A percentile compares a stretch with the other conserved stretches of the same genome.
Evolutionary conservation across 306 rosid species (phyloP).

Genomic region (Abrus pulchellus): DNA sequence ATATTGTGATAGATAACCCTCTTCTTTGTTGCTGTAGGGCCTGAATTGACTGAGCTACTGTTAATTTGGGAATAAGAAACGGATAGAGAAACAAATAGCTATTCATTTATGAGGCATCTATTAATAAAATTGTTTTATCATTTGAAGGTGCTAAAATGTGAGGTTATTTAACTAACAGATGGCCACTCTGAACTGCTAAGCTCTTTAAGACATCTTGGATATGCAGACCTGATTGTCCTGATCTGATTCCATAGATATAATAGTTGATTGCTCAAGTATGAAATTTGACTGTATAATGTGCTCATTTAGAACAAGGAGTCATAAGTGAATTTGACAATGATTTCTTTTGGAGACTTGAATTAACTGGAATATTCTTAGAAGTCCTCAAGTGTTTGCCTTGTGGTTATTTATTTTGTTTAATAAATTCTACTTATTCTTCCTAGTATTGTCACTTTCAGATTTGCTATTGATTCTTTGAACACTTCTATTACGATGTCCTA

Average conservation of each 20-base stretch:
- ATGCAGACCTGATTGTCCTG: background rate
- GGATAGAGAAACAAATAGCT: conserved; percentile 17
- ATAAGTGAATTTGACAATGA: background rate
- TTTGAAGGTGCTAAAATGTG: conserved; percentile 4
- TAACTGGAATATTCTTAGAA: background rate
- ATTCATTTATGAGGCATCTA: conserved; percentile 18
- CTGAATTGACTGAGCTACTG: conserved; percentile 36
- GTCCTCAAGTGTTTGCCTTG: background rate
- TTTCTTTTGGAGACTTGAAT: background rate
- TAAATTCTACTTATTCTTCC: background rate
- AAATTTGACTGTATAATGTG: conserved; percentile 6
- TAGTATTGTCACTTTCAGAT: background rate
- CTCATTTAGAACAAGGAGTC: background rate
- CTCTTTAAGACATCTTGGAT: conserved; percentile 5
- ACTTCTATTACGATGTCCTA: background rate
- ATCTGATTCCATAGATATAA: background rate
- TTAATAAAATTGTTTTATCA: background rate
- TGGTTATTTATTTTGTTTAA: background rate
- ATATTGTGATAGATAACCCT: conserved; percentile 33
- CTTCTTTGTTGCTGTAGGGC: conserved; percentile 26
- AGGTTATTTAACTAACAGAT: conserved; percentile 4
- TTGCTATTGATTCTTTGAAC: background rate
- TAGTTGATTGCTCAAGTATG: background rate
- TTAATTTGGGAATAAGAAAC: conserved; percentile 43
- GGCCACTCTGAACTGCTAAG: conserved; percentile 4